Conservation (phyloP, 768 basidiomycete species). For the Tulasnella sp. region DNA sequence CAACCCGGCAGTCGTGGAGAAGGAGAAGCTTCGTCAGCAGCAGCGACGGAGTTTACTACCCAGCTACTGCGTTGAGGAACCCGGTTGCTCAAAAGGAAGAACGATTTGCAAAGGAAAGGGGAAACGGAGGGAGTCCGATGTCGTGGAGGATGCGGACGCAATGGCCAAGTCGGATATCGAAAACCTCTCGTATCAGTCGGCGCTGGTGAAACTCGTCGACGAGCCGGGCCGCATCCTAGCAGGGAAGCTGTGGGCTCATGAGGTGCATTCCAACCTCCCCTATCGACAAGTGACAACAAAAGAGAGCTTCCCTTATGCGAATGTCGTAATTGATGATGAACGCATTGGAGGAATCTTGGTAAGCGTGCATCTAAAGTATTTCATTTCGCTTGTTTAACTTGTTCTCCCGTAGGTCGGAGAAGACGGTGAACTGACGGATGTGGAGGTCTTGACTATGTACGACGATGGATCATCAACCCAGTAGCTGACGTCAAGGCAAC, state of each 20-base stretch:
- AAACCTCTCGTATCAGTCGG: background rate
- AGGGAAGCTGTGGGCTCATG: background rate
- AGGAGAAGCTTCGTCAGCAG: conserved; percentile 3
- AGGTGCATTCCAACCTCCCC: background rate
- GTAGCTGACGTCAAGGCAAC: background rate
- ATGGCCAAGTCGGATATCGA: background rate
- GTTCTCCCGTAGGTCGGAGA: background rate
- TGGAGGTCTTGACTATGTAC: conserved; percentile 16
- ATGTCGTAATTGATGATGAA: conserved; percentile 20
- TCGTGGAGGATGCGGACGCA: background rate
- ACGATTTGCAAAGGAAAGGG: background rate
- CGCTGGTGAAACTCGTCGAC: conserved; percentile 5
- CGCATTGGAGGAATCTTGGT: conserved; percentile 18
- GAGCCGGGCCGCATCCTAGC: background rate
- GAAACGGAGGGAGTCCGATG: background rate
- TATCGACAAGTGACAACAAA: conserved; percentile 18
- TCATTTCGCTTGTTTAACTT: background rate
- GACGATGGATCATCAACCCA: background rate
- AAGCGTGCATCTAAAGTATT: background rate
- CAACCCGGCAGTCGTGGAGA: conserved; percentile 11
- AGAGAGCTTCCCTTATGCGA: conserved; percentile 11
- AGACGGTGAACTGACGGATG: conserved; percentile 8
- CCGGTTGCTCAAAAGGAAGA: background rate
- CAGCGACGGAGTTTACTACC: background rate
- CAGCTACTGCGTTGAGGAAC: background rate